These are phyloP conservation scores for Globisporangium ultimum DNA, from an alignment of 352 stramenopile species.

Conservation along the genomic window DNA sequence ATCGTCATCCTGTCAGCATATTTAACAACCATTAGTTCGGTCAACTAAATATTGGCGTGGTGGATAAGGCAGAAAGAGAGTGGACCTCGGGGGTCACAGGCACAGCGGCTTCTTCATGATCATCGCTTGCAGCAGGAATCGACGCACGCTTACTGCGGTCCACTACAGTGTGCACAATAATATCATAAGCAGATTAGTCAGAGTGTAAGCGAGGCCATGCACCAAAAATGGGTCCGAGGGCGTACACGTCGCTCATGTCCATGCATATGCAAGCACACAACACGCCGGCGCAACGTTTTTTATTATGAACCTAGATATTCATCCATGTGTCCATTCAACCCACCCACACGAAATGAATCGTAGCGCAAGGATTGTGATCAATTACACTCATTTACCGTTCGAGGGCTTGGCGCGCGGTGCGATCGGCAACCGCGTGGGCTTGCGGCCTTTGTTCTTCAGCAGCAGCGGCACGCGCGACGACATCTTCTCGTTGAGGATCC, in stretches of 20 bases:
- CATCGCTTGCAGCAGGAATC: not conserved
- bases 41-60: too few relatives aligned
- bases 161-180: slow-evolving; percentile 1
- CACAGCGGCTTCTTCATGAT: slow-evolving; percentile 3
- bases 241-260: not conserved
- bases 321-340: too few relatives aligned
- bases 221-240: not conserved
- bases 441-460: slow-evolving; percentile 66
- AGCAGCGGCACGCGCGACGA: slow-evolving; percentile 73
- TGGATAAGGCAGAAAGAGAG: too few relatives aligned
- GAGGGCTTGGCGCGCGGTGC: slow-evolving; percentile 56
- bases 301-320: not conserved
- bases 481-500: not conserved
- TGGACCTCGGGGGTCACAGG: slow-evolving; percentile 14
- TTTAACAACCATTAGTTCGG: too few relatives aligned
- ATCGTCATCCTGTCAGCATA: slow-evolving; percentile 5
- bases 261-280: not conserved
- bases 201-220: not conserved
- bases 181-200: not conserved
- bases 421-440: slow-evolving; percentile 67
- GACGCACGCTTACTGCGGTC: slow-evolving; percentile 15
- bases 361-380: not conserved
- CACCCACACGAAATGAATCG: too few relatives aligned
- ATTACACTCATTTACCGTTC: slow-evolving; percentile 36
- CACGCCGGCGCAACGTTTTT: too few relatives aligned